Evolutionary conservation across 1,284 basidiomycete species (phyloP), one percentile per base, ranked within the genome.

Genomic region (Moesziomyces parantarcticus): DNA sequence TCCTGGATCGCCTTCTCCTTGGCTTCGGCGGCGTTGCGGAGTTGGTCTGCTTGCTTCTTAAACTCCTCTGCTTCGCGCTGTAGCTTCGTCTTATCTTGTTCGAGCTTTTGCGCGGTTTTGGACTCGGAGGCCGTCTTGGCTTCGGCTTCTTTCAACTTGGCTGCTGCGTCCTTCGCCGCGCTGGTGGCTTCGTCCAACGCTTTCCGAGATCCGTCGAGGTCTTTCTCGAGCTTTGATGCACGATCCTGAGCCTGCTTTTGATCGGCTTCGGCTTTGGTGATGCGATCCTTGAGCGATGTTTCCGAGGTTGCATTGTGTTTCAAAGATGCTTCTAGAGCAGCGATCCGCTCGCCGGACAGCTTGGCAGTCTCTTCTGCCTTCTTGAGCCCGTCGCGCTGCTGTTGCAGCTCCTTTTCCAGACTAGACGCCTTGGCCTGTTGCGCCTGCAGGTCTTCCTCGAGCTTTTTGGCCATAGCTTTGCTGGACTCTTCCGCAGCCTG

Each of bases 31-130:
- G 48, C 44, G 21, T 58, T 46, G 18, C 52, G 56, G 3, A 72
- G 56, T 3, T 72, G 67, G 0, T 59, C 67, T 23, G 40, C 59
- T 29, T 67, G 56, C 57, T 64, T 58, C 36, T 26, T 50, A 4
- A 48, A 52, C 5, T 62, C 60, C 36, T 63, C 26, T n/a, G 43
- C 42, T 18, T 60, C 50, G 20, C 53, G 25, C 39, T 67, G 48
- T n/a, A 62, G 22, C 32, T 40, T 56, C 6, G 47, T 36, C 44
- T 62, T 70, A 14, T 65, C 66, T 21, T 63, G 50, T 41, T 66
- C 46, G 14, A 69, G 62, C 56, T 63, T 58, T 39, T 66, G 52
- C 39, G 45, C 41, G 10, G 18, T 29, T 26, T 58, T 46, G 11
- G 57, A 39, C 4, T 36, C 49, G 0, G 57, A 39, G 8, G 43